Conservation (phyloP, 2,329 filamentous ascomycete genomes). For the Penicillium sp. region DNA sequence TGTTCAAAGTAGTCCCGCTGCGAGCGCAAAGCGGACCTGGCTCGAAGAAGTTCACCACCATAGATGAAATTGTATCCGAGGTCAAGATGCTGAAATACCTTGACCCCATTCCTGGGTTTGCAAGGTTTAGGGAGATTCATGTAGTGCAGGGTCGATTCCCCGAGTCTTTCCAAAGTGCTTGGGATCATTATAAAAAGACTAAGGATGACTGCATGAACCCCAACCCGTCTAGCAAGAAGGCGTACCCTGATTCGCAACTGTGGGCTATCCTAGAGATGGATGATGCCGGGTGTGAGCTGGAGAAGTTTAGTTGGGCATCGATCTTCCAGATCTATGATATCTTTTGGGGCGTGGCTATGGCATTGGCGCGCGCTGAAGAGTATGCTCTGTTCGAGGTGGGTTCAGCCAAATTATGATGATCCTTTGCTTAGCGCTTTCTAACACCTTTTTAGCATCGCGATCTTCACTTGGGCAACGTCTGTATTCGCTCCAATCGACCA, state of each 20-base stretch:
- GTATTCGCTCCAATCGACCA: conserved; percentile 44
- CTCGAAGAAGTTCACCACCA: conserved; percentile 42
- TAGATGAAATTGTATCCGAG: conserved; percentile 49
- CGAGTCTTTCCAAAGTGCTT: conserved; percentile 47
- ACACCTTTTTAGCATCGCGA: conserved; percentile 52
- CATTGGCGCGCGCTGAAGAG: conserved; percentile 58
- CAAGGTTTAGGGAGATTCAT: conserved; percentile 56
- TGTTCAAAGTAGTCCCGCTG: conserved; percentile 49
- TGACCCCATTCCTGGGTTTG: conserved; percentile 58
- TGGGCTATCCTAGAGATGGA: conserved; percentile 65
- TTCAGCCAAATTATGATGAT: not conserved
- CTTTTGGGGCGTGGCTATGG: conserved; percentile 62
- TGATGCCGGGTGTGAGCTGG: conserved; percentile 58
- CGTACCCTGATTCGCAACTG: conserved; percentile 53
- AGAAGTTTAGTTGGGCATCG: conserved; percentile 42
- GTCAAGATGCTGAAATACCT: conserved; percentile 54
- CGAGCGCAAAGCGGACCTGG: conserved; percentile 39
- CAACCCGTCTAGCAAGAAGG: conserved; percentile 51
- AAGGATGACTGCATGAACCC: conserved; percentile 51
- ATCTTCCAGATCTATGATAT: conserved; percentile 56
- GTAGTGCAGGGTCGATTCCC: conserved; percentile 56
- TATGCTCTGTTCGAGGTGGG: conserved; percentile 54
- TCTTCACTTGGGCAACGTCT: conserved; percentile 63
- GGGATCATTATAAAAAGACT: conserved; percentile 38
- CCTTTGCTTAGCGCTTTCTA: conserved; percentile 1